Evolutionary conservation across 805 yeast species (phyloP), one percentile per base, ranked within the genome.

Genomic region (Wickerhamomyces alni): DNA sequence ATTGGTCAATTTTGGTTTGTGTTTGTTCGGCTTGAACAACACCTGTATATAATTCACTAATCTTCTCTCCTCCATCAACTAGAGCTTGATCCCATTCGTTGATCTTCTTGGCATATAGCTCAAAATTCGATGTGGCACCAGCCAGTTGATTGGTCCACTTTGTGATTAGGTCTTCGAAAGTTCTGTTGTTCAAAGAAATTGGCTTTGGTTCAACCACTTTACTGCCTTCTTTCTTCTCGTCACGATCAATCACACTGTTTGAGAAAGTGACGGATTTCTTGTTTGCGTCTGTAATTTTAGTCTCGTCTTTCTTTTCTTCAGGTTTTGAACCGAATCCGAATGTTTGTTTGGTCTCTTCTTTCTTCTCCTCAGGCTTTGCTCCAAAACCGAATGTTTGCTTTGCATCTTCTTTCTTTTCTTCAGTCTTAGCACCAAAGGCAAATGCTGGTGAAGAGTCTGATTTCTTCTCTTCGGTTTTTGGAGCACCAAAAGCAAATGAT

Each of bases 71-170:
- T 37, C 95, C 89, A 27, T 78, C 75, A 10, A 87, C 89, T 34
- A 93, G 69, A 15, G 81, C 76, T 46, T 76, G 74, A 59, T 93
- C 99, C 97, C 98, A 93, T 38, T 74, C 72, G 45, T 82, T 79
- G 17, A 91, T 79, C 43, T 82, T 82, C 18, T 70, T 66, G 8
- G 96, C 80, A 57, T 87, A 91, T 11, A 70, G 62, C 42, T 81
- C 82, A 63, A 89, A 93, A 28, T 85, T 80, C 19, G 73, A 70
- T 2, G 91, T 75, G 1, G 93, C 78, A 12, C 75, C 71, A 2
- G 91, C 70, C 43, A 93, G 63, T 49, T 93, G 95, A 40, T 79
- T 77, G 0, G 97, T 84, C 99, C 99, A 93, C 61, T 84, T 88
- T 12, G 88, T 76, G 32, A 93, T 84, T 48, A 93, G 72, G 58